Evolutionary conservation across 2,329 filamentous ascomycete species (phyloP).

Genomic region (Alternaria tenuissima): DNA sequence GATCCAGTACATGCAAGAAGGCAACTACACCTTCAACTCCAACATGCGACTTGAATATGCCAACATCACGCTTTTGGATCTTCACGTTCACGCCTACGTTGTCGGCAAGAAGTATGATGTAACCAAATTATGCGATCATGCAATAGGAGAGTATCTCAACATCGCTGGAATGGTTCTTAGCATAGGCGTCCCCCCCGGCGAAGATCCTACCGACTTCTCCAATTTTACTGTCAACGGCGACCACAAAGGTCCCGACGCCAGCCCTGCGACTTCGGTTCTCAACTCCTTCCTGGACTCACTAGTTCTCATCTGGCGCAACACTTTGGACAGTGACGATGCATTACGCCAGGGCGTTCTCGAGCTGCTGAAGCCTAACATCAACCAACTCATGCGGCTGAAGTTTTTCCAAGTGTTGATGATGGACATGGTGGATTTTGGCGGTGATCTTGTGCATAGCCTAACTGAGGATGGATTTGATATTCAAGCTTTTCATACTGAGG

Average conservation of each 20-base stretch:
- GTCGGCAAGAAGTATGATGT: conserved; percentile 32
- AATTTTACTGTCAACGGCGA: not conserved
- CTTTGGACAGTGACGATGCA: conserved; percentile 16
- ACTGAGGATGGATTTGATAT: conserved; percentile 32
- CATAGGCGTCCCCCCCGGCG: not conserved
- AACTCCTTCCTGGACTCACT: conserved; percentile 32
- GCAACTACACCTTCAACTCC: conserved; percentile 28
- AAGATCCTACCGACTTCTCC: not conserved
- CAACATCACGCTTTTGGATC: conserved; percentile 32
- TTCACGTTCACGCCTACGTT: conserved; percentile 38
- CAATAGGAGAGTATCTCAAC: conserved; percentile 22
- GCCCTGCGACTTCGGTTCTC: not conserved
- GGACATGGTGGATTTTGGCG: conserved; percentile 22
- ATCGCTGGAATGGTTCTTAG: conserved; percentile 19
- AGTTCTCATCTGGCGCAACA: conserved; percentile 35
- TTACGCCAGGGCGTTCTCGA: conserved; percentile 27
- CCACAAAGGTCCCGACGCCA: not conserved
- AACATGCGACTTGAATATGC: conserved; percentile 15
- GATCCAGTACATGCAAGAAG: conserved; percentile 30
- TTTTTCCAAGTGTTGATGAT: conserved; percentile 28
- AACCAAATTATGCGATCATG: conserved; percentile 16
- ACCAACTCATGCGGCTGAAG: conserved; percentile 17
- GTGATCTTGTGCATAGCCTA: conserved; percentile 26
- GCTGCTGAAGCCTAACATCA: conserved; percentile 26
- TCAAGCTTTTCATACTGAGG: conserved; percentile 8